These are phyloP conservation scores for Castanea sativa DNA, from an alignment of 306 rosid genomes.

Conservation along the genomic window DNA sequence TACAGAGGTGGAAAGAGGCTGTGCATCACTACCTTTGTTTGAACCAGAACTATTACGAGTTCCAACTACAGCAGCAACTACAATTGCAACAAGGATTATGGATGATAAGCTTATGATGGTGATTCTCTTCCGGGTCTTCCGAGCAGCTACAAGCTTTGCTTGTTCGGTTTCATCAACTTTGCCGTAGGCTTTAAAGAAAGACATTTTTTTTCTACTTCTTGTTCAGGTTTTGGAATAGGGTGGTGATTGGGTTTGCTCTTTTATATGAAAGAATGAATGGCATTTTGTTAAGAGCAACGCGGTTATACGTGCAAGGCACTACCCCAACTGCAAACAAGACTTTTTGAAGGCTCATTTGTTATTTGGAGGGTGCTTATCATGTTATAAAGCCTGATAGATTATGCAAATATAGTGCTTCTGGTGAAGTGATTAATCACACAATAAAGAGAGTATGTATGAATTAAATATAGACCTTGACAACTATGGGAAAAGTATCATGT, in stretches of 20 bases:
- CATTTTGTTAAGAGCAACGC: slow-evolving; percentile 23
- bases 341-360: neutral
- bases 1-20: slow-evolving; percentile 34
- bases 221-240: neutral
- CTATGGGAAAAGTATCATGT: no score
- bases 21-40: neutral
- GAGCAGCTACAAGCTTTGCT: slow-evolving; percentile 38
- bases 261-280: neutral
- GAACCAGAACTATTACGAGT: neutral
- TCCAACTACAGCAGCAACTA: slow-evolving; percentile 46
- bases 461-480: no score
- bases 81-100: slow-evolving; percentile 41
- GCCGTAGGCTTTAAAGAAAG: slow-evolving; percentile 41
- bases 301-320: slow-evolving; percentile 44
- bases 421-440: neutral
- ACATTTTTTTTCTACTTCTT: slow-evolving; percentile 27
- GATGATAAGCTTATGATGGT: slow-evolving; percentile 49
- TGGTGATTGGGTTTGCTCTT: neutral
- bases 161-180: slow-evolving; percentile 58
- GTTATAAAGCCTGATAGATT: neutral
- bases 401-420: neutral
- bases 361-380: neutral
- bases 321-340: neutral
- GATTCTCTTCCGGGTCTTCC: slow-evolving; percentile 50
- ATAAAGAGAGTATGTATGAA: neutral